A percentile compares a stretch with the other conserved stretches of the same genome.
Evolutionary conservation across 108 stramenopile species (phyloP).

Genomic region (Cyclostephanos tholiformis): DNA sequence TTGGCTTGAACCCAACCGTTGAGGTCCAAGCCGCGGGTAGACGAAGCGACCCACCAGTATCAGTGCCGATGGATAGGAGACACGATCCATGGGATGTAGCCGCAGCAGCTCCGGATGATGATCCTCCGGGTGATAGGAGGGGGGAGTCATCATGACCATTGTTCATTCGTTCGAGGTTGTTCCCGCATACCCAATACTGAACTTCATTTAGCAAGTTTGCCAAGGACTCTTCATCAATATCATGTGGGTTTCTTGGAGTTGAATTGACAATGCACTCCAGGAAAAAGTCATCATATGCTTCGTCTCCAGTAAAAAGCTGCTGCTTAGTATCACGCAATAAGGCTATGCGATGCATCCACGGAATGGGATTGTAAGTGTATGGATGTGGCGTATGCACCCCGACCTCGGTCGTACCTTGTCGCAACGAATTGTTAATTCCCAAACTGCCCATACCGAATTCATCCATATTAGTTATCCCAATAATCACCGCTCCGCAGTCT

Average conservation of each 20-base stretch:
- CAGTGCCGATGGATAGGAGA: constrained; percentile 90
- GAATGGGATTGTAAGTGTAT: constrained; percentile 68
- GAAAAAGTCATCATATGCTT: constrained; percentile 14
- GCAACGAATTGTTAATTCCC: constrained; percentile 58
- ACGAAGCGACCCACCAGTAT: constrained; percentile 97
- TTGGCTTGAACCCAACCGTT: constrained; percentile 95
- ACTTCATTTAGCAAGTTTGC: constrained; percentile 34
- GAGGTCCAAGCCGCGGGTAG: constrained; percentile 95
- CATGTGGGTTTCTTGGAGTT: constrained; percentile 31
- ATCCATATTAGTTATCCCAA: constrained; percentile 95
- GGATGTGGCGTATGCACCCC: constrained; percentile 13
- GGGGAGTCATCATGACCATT: constrained; percentile 15
- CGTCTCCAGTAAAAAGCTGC: background rate
- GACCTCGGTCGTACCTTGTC: background rate
- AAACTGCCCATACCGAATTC: constrained; percentile 98
- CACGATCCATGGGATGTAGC: constrained; percentile 89
- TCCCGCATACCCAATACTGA: constrained; percentile 14
- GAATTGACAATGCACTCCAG: constrained; percentile 28
- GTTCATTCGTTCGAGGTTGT: background rate
- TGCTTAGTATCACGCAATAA: background rate
- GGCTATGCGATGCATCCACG: constrained; percentile 54
- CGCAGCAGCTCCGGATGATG: constrained; percentile 90
- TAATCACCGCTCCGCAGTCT: constrained; percentile 76
- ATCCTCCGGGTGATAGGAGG: constrained; percentile 81
- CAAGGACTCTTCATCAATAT: constrained; percentile 20